Conservation (phyloP, 345 rosid species). For the Carallia brachiata region DNA sequence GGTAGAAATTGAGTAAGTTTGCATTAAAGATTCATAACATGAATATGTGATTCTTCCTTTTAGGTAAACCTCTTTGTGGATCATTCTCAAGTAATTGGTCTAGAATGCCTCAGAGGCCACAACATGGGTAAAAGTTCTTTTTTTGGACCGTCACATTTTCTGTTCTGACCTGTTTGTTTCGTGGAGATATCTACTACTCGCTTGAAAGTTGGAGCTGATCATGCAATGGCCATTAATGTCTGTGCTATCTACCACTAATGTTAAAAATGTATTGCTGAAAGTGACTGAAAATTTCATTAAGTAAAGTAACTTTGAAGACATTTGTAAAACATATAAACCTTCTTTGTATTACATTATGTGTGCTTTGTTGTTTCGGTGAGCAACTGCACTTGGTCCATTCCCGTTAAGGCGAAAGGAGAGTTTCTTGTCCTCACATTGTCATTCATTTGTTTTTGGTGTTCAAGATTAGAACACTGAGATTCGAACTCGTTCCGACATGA, state of each 20-base stretch:
- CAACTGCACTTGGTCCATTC: too few relatives aligned
- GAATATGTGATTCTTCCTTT: constrained; percentile 2
- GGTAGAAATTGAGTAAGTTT: neutral
- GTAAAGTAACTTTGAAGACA: neutral
- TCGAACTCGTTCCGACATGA: too few relatives aligned
- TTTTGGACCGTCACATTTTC: constrained; percentile 49
- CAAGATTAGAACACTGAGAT: too few relatives aligned
- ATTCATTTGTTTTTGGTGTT: too few relatives aligned
- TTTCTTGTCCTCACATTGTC: too few relatives aligned
- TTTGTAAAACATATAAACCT: too few relatives aligned
- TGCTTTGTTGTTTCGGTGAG: too few relatives aligned
- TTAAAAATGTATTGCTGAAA: neutral
- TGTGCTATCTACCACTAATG: neutral
- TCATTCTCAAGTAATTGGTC: constrained; percentile 82
- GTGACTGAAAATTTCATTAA: neutral
- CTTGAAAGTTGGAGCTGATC: neutral
- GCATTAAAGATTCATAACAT: neutral
- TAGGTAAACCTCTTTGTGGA: constrained; percentile 94
- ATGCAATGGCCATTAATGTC: neutral
- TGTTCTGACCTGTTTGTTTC: constrained; percentile 24
- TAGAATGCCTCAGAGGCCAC: constrained; percentile 78
- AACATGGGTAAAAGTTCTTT: constrained; percentile 60
- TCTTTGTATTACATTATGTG: too few relatives aligned
- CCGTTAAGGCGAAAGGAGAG: too few relatives aligned
- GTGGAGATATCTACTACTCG: neutral